Evolutionary conservation across 1,284 basidiomycete genomes (phyloP).

Genomic region (Puccinia polysora): DNA sequence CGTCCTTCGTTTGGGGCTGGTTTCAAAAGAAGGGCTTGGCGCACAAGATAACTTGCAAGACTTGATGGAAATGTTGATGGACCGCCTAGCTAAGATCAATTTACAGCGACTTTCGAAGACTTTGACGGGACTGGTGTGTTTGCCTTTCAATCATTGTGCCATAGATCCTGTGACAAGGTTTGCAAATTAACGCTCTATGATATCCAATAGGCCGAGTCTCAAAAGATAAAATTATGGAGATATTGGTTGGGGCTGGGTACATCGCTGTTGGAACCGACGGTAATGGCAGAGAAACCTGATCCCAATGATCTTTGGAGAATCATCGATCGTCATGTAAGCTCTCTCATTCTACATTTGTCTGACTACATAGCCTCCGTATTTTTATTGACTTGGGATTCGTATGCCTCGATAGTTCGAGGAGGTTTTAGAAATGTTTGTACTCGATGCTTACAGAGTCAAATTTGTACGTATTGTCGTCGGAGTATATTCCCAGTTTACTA

Average conservation of each 20-base stretch:
- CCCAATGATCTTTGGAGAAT: slow-evolving; percentile 1
- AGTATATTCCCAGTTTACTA: not conserved
- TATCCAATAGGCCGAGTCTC: not conserved
- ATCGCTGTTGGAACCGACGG: not conserved
- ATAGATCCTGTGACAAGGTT: not conserved
- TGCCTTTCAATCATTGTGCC: not conserved
- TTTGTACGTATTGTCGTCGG: not conserved
- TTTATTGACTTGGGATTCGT: not conserved
- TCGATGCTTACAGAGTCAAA: not conserved
- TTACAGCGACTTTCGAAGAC: not conserved
- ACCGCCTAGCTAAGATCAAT: not conserved
- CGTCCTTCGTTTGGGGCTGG: not conserved
- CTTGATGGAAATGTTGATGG: not conserved
- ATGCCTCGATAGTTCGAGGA: not conserved
- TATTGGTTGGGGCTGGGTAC: not conserved
- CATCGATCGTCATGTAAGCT: not conserved
- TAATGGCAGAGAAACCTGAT: not conserved
- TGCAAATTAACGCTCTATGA: not conserved
- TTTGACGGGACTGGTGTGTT: not conserved
- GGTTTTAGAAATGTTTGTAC: not conserved
- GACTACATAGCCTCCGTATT: not conserved
- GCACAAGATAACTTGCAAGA: not conserved
- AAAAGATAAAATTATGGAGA: slow-evolving; percentile 1
- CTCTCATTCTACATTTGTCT: not conserved
- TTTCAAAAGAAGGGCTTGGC: not conserved